A percentile compares a stretch with the other conserved stretches of the same genome.
These are phyloP conservation scores for Penicillium coprophilum DNA, from an alignment of 495 filamentous ascomycete genomes.

Conservation along the genomic window DNA sequence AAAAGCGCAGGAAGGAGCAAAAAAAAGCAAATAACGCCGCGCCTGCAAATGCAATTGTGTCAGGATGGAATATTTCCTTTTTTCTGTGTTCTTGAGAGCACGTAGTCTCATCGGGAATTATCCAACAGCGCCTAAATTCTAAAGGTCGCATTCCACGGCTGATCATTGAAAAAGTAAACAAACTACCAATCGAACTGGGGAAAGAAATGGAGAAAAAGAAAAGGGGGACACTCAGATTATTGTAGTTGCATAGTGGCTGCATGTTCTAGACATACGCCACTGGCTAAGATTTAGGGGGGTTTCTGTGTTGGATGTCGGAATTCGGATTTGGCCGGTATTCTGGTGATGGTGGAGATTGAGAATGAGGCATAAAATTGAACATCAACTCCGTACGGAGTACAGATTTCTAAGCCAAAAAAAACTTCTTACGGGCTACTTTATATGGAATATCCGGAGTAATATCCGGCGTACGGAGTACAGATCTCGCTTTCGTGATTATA, in stretches of 20 bases:
- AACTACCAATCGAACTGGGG: neutral
- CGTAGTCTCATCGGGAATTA: slow-evolving; percentile 6
- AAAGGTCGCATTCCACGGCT: neutral
- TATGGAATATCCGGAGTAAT: neutral
- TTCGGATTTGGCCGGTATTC: slow-evolving; percentile 6
- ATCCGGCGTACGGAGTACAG: too few relatives aligned
- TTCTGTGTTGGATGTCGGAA: neutral
- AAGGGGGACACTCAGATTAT: neutral
- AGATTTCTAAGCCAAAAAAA: too few relatives aligned
- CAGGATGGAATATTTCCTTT: neutral
- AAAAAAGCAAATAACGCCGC: neutral
- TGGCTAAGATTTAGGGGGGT: slow-evolving; percentile 8
- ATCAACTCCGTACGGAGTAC: neutral
- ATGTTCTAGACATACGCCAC: slow-evolving; percentile 15
- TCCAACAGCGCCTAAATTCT: slow-evolving; percentile 8
- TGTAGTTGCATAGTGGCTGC: slow-evolving; percentile 13
- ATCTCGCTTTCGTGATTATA: too few relatives aligned
- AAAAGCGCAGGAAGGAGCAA: slow-evolving; percentile 1
- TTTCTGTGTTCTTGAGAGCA: neutral
- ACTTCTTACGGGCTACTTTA: neutral
- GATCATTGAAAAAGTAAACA: neutral
- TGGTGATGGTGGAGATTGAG: neutral
- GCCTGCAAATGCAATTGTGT: slow-evolving; percentile 2
- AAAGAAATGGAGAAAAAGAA: neutral
- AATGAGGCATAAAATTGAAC: neutral